Evolutionary conservation across 768 basidiomycete species (phyloP), one percentile per base, ranked within the genome.

Genomic region (Amanita thiersii): DNA sequence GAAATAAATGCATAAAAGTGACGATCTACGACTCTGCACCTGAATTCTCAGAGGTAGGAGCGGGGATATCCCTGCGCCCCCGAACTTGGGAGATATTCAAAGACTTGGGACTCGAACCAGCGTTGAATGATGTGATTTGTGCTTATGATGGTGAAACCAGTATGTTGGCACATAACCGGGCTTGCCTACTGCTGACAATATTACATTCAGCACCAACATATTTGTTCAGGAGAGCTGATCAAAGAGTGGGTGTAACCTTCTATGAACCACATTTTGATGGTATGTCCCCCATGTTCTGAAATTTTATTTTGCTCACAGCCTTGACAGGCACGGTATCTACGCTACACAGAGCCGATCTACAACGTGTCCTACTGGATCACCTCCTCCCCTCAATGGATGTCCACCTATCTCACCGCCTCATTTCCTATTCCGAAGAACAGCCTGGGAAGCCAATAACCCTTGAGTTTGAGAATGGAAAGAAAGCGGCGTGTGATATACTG

Each of bases 11-110:
- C 1, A 46, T 61, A 6, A 53, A 62, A 1, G 54, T 72, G 3
- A 59, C 64, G n/a, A 47, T 73, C 11, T 73, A 68, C 46, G 71
- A 73, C 38, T 58, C 65, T 6, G 55, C 68, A 2, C 47, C 62
- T 0, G 50, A 51, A 15, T 58, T 73, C 24, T 58, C 60, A 2
- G 65, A 68, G 32, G 54, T 68, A 30, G 71, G 72, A 5, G 70
- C 69, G 15, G 71, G 70, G 0, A 63, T 74, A 31, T 57, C 54
- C 2, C 47, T 70, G 4, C 71, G 61, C 60, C 60, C 57, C 25
- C 60, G 68, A 19, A 54, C 57, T 8, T 65, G 65, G 64, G 60
- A 59, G 9, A 56, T 68, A 4, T 45, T 72, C 50, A 54, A 62
- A 21, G 49, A 56, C 2, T 49, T 73, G 25, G 70, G 65, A 1